Conservation (phyloP, 78 protist genomes). For the Guillardia theta region DNA sequence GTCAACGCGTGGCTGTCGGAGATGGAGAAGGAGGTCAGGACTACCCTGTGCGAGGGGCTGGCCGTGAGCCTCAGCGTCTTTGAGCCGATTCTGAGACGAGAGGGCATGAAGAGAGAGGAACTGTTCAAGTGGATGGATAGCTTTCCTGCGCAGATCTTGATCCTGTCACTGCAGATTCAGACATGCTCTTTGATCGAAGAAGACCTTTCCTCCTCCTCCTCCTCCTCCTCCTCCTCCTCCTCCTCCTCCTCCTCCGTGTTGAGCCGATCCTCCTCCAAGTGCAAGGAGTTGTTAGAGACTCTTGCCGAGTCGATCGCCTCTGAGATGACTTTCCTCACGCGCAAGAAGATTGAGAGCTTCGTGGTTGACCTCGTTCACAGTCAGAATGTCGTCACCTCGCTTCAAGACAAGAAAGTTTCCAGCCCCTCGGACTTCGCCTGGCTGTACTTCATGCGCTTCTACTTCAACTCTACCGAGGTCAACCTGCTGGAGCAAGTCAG, state of each 20-base stretch:
- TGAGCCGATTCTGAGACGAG: too few relatives aligned
- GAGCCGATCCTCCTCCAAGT: not conserved
- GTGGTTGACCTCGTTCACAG: conserved; percentile 93
- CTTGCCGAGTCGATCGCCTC: conserved; percentile 73
- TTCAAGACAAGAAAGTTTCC: not conserved
- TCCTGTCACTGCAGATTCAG: too few relatives aligned
- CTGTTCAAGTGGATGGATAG: too few relatives aligned
- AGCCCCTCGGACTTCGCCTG: conserved; percentile 78
- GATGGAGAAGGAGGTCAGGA: too few relatives aligned
- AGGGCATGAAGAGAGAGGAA: too few relatives aligned
- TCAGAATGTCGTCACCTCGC: conserved; percentile 77
- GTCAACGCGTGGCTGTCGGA: conserved; percentile 91
- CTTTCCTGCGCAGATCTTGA: too few relatives aligned
- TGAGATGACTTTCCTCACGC: conserved; percentile 54
- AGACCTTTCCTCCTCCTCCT: not conserved
- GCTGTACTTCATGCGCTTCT: conserved; percentile 89
- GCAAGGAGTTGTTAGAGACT: not conserved
- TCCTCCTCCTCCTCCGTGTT: not conserved
- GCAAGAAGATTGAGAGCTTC: conserved; percentile 88
- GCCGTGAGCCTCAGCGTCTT: too few relatives aligned
- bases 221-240: not conserved
- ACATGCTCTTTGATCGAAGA: conserved; percentile 34
- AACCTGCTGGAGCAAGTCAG: conserved; percentile 51
- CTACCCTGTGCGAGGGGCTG: too few relatives aligned
- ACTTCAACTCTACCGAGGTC: conserved; percentile 47